Base-by-base conservation (phyloP, 2,329 filamentous ascomycete genomes). In the Pseudogymnoascus verrucosus region DNA sequence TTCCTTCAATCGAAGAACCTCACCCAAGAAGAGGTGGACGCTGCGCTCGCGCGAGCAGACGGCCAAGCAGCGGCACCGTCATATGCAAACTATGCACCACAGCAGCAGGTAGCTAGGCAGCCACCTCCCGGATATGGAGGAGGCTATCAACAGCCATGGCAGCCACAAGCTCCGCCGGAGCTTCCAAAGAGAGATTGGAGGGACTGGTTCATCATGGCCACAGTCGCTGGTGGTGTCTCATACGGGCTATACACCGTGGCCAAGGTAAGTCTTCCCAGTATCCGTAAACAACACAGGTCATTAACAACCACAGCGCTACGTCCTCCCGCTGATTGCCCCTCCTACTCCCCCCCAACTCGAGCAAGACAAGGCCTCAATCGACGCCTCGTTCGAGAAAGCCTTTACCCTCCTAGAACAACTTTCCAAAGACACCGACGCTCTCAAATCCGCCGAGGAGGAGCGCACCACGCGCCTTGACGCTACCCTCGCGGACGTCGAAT, bases 131-230 rank as follows among this genome's bases (percentile, higher is more conserved):
- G 78, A 67, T 80, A 81, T 70, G 77, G 77, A 47, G 74, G 75
- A 62, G 82, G 77, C 62, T 74, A 79, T 60, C 81, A 80, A 65
- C 80, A 80, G 64, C 78, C 81, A 68, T 87, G 84, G 84, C 84
- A 85, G 70, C 80, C 79, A 31, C 78, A 76, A 28, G 76, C 81
- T 6, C 79, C 84, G 3, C 82, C 82, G 1, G 80, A 83, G 63
- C 77, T 86, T 2, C 92, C 92, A 2, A 88, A 86, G 73, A 83
- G 95, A 72, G 95, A 99, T 77, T 99, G 95, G 95, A 85, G 96
- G 66, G 95, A 99, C 74, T 98, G 92, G 90, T 99, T 99, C 77
- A 98, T 99, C 76, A 96, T 98, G 91, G 95, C 95, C 6, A 99
- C 95, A 0, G 90, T 98, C 11, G 89, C 96, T 67, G 89, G 92